Evolutionary conservation across 2,329 filamentous ascomycete genomes (phyloP).

Genomic region (Cladophialophora yegresii): DNA sequence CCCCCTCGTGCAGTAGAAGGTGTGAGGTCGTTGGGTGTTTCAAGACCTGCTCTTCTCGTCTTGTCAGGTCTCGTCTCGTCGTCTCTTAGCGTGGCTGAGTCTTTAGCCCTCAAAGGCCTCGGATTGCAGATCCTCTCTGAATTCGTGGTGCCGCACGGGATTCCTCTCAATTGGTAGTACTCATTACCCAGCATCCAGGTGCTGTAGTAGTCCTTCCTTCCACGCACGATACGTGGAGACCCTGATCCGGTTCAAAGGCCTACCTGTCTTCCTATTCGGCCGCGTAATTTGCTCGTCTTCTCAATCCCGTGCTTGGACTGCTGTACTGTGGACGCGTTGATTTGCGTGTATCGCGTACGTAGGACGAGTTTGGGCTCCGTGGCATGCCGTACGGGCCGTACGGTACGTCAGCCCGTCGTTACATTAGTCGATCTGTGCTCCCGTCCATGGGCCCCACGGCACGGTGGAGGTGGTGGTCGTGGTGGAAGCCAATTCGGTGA

Average conservation of each 20-base stretch:
- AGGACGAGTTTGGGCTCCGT: background rate
- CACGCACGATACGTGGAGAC: background rate
- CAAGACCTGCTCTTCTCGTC: background rate
- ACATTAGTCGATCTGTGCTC: too few relatives aligned
- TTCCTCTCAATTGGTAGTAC: background rate
- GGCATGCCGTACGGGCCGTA: too few relatives aligned
- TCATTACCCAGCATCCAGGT: background rate
- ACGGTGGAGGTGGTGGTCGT: background rate
- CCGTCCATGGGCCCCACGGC: too few relatives aligned
- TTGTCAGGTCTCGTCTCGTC: background rate
- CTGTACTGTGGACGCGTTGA: too few relatives aligned
- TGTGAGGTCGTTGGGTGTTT: background rate
- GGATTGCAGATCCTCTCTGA: background rate
- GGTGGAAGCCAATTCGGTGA: background rate
- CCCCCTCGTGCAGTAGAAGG: background rate
- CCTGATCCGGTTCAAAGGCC: background rate
- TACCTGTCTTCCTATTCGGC: background rate
- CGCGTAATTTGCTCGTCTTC: background rate
- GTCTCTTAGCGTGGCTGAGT: too few relatives aligned
- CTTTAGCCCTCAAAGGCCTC: background rate
- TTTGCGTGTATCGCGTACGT: background rate
- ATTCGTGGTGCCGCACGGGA: background rate
- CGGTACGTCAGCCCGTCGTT: too few relatives aligned
- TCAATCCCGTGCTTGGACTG: background rate
- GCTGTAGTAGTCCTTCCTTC: background rate